Percentiles rank a stretch among this genome's conserved stretches.
These are phyloP conservation scores for Sporopachydermia cereana DNA, from an alignment of 1,139 yeast genomes.

Conservation along the genomic window DNA sequence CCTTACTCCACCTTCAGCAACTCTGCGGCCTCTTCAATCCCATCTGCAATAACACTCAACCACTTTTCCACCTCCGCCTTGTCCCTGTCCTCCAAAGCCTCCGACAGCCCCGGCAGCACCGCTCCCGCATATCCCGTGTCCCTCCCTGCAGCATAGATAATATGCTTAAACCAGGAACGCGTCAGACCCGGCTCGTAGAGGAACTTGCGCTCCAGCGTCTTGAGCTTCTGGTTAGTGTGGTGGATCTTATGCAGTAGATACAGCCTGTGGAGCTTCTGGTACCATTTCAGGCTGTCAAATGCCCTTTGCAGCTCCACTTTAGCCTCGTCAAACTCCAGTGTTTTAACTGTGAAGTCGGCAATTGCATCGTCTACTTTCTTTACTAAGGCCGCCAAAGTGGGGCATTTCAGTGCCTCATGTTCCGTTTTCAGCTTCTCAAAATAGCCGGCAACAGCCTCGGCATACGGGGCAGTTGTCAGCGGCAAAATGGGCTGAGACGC, in stretches of 20 bases:
- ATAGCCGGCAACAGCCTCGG: conserved; percentile 24
- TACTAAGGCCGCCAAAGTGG: conserved; percentile 15
- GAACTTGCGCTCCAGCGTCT: conserved; percentile 57
- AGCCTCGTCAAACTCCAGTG: conserved; percentile 21
- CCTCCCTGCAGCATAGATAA: conserved; percentile 74
- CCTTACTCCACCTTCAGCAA: not conserved
- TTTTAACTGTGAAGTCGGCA: conserved; percentile 13
- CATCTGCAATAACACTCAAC: conserved; percentile 37
- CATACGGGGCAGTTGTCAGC: conserved; percentile 34
- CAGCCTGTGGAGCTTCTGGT: conserved; percentile 20
- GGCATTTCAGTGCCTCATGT: conserved; percentile 7
- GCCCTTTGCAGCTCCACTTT: conserved; percentile 18
- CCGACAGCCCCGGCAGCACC: conserved; percentile 66
- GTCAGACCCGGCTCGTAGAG: conserved; percentile 52
- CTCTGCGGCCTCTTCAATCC: conserved; percentile 24
- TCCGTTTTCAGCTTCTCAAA: conserved; percentile 17
- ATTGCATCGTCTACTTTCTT: conserved; percentile 18
- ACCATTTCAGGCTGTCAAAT: conserved; percentile 20
- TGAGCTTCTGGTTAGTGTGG: conserved; percentile 26
- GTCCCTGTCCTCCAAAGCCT: conserved; percentile 65
- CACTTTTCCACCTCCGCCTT: conserved; percentile 41
- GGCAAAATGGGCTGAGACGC: conserved; percentile 34
- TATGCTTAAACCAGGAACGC: conserved; percentile 81
- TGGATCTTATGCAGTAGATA: conserved; percentile 19
- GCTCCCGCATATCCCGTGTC: conserved; percentile 83